Evolutionary conservation across 2,329 filamentous ascomycete species (phyloP).

Genomic region (Phyllosticta citribraziliensis): DNA sequence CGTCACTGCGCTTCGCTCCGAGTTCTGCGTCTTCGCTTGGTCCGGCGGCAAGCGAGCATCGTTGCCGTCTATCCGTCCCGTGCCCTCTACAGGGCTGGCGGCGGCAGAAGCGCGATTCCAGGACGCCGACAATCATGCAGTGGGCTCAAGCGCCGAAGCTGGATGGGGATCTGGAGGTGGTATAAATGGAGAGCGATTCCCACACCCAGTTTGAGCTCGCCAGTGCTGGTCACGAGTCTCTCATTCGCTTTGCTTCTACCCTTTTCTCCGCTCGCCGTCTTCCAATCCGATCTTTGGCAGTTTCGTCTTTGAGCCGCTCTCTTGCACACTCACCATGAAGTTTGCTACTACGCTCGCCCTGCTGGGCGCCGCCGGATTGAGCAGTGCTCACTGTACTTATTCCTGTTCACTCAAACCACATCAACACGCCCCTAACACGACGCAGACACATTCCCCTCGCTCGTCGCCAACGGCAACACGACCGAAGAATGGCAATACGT

Average conservation of each 20-base stretch:
- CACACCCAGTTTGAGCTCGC: background rate
- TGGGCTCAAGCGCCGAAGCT: background rate
- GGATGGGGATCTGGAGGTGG: background rate
- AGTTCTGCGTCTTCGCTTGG: background rate
- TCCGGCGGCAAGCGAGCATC: background rate
- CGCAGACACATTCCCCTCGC: slow-evolving; percentile 19
- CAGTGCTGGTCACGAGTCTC: background rate
- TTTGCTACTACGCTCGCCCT: slow-evolving; percentile 4
- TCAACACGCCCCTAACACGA: background rate
- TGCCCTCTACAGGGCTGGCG: background rate
- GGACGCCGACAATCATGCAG: background rate
- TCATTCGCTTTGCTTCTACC: background rate
- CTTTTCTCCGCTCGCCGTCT: background rate
- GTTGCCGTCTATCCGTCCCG: background rate
- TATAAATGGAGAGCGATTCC: background rate
- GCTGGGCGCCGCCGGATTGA: slow-evolving; percentile 2
- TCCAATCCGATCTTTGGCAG: background rate
- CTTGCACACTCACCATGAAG: background rate
- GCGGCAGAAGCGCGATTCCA: background rate
- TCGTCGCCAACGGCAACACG: slow-evolving; percentile 16
- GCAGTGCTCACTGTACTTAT: slow-evolving; percentile 7
- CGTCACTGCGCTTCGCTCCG: background rate
- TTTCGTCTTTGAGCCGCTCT: background rate
- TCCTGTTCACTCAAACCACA: background rate
- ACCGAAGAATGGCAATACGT: slow-evolving; percentile 24